Percentiles rank a stretch among this genome's conserved stretches.
phyloP scores from a whole-genome alignment of 1,284 basidiomycete species.

The Fomitopsis palustris region DNA sequence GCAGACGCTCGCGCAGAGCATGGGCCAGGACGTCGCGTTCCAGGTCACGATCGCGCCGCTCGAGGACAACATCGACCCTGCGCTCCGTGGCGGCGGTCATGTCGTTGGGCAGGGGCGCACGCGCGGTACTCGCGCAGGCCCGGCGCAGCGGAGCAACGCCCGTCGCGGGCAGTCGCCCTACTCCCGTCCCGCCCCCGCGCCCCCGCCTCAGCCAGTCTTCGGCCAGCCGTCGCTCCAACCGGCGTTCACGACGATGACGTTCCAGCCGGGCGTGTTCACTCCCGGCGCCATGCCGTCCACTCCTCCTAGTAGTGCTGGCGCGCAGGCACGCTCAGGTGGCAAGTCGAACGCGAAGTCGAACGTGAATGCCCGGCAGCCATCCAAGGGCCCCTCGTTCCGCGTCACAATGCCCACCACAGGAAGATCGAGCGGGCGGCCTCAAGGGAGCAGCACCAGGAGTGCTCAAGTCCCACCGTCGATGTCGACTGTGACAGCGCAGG shows the following conservation, averaged over 20 bases:
- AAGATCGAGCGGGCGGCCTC: neutral
- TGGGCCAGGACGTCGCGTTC: conserved; percentile 2
- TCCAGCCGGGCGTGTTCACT: conserved; percentile 2
- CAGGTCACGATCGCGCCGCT: conserved; percentile 1
- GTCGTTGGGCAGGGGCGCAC: conserved; percentile 29
- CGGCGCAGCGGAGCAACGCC: conserved; percentile 9
- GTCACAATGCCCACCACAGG: neutral
- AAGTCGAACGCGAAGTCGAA: neutral
- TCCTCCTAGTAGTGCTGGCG: neutral
- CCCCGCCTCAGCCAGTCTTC: neutral
- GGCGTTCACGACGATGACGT: conserved; percentile 1
- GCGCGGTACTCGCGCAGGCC: conserved; percentile 2
- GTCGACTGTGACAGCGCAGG: neutral
- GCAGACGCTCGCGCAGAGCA: neutral
- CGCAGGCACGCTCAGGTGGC: no score
- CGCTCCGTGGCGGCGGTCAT: conserved; percentile 27
- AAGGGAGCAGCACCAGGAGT: neutral
- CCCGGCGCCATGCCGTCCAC: neutral
- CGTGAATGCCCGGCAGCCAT: neutral
- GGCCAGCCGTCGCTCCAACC: conserved; percentile 8
- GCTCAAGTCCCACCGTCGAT: neutral
- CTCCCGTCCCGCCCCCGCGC: neutral
- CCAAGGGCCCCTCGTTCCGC: neutral
- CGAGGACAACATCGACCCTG: conserved; percentile 32
- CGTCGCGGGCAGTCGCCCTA: conserved; percentile 17